These are phyloP conservation scores for Avicennia marina DNA, from an alignment of 257 asterid genomes.

Conservation along the genomic window DNA sequence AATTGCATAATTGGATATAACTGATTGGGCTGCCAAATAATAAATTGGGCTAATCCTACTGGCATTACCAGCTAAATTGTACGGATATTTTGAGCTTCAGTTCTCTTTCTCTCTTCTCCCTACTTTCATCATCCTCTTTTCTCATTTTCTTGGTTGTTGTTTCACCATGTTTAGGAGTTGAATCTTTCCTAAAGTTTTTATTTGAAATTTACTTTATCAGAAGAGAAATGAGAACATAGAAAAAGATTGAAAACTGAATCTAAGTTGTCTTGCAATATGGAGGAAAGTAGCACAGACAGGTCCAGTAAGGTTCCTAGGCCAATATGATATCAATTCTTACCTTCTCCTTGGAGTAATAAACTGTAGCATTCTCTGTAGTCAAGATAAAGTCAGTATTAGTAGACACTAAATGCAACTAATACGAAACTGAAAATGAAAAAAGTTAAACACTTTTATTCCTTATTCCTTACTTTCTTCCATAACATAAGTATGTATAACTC, in stretches of 20 bases:
- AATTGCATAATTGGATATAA: background rate
- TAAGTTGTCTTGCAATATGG: background rate
- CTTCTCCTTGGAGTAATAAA: constrained; percentile 14
- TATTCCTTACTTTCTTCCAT: constrained; percentile 29
- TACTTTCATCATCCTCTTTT: background rate
- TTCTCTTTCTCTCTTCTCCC: background rate
- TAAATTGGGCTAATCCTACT: background rate
- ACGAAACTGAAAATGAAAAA: background rate
- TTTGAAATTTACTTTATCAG: background rate
- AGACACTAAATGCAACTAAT: background rate
- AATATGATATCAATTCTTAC: constrained; percentile 21
- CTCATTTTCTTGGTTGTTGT: background rate
- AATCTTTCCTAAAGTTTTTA: background rate
- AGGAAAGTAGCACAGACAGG: background rate
- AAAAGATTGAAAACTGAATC: background rate
- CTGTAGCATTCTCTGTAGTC: constrained; percentile 19
- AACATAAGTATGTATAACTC: constrained; percentile 22
- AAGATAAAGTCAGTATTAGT: constrained; percentile 9
- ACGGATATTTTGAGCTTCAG: too few relatives aligned
- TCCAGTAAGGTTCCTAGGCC: background rate
- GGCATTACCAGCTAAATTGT: background rate
- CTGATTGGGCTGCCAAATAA: background rate
- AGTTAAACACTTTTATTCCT: constrained; percentile 20
- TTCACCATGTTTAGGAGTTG: too few relatives aligned
- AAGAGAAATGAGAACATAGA: background rate